These are phyloP conservation scores for Sarocladium brachiariae DNA, from an alignment of 2,329 filamentous ascomycete genomes.

Conservation along the genomic window DNA sequence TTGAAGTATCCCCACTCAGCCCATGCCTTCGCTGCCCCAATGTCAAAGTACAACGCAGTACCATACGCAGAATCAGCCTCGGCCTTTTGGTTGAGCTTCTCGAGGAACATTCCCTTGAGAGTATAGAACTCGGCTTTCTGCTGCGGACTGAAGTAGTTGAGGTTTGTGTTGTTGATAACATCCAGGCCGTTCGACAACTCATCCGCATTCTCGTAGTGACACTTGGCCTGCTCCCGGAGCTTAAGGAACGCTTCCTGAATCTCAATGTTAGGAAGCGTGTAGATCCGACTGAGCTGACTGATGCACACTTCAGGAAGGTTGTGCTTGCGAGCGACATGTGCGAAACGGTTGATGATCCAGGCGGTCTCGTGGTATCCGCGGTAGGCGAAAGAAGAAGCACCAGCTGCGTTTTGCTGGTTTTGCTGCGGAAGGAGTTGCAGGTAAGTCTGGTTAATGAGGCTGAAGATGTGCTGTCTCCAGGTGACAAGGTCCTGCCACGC, in stretches of 20 bases:
- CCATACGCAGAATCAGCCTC: conserved; percentile 94
- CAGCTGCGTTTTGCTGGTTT: conserved; percentile 68
- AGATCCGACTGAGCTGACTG: conserved; percentile 92
- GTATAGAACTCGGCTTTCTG: conserved; percentile 99
- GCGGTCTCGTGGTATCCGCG: conserved; percentile 97
- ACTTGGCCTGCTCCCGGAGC: conserved; percentile 95
- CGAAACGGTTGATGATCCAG: conserved; percentile 99
- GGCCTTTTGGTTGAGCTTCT: conserved; percentile 82
- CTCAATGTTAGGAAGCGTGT: conserved; percentile 97
- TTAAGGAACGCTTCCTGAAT: conserved; percentile 99
- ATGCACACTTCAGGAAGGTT: conserved; percentile 96
- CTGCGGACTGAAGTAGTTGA: conserved; percentile 93
- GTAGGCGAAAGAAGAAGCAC: conserved; percentile 85
- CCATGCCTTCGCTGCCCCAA: conserved; percentile 94
- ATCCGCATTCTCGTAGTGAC: conserved; percentile 91
- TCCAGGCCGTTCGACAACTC: conserved; percentile 90
- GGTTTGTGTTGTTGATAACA: conserved; percentile 98
- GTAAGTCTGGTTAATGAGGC: conserved; percentile 92
- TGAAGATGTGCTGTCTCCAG: conserved; percentile 98
- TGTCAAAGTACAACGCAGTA: conserved; percentile 91
- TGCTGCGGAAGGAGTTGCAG: conserved; percentile 75
- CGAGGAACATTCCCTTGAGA: conserved; percentile 97
- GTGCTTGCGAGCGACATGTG: conserved; percentile 95
- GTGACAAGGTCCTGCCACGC: conserved; percentile 99
- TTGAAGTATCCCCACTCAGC: conserved; percentile 99